phyloP scores from a whole-genome alignment of 768 basidiomycete species.

The Rhizopogon vesiculosus region DNA sequence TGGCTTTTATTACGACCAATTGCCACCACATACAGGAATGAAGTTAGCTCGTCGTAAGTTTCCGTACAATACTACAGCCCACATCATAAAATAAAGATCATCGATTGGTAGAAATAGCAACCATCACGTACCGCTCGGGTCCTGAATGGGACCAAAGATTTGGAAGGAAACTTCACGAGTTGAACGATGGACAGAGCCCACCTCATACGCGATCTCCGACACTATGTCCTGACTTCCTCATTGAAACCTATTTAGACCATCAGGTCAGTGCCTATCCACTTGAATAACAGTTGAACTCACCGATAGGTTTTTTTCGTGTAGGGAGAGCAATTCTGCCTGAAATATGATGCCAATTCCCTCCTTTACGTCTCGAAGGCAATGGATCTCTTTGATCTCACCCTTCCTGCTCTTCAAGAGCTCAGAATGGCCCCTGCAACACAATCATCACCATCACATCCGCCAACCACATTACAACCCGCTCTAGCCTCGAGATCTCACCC shows the following conservation, averaged over 20 bases:
- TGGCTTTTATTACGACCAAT: conserved; percentile 91
- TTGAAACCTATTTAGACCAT: conserved; percentile 98
- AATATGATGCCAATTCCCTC: conserved; percentile 98
- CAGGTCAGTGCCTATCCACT: conserved; percentile 36
- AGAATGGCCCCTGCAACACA: conserved; percentile 38
- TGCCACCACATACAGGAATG: conserved; percentile 99
- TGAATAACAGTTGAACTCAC: conserved; percentile 1
- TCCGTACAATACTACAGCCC: conserved; percentile 6
- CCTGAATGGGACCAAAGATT: conserved; percentile 99
- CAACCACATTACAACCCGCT: conserved; percentile 16
- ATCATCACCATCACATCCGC: conserved; percentile 9
- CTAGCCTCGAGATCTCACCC: conserved; percentile 69
- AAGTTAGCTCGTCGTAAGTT: conserved; percentile 91
- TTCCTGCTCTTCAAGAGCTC: conserved; percentile 66
- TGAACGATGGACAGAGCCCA: conserved; percentile 24
- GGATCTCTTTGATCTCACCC: conserved; percentile 97
- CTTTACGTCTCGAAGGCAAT: conserved; percentile 99
- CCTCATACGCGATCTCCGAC: conserved; percentile 46
- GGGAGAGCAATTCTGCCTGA: conserved; percentile 96
- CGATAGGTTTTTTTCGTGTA: conserved; percentile 21
- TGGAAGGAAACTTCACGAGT: conserved; percentile 64
- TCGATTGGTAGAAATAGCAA: conserved; percentile 79
- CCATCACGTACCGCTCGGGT: conserved; percentile 97
- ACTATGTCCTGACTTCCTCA: conserved; percentile 94
- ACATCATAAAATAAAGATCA: conserved; percentile 1